Evolutionary conservation across 768 basidiomycete species (phyloP).

Genomic region (Pleurotus platypus): DNA sequence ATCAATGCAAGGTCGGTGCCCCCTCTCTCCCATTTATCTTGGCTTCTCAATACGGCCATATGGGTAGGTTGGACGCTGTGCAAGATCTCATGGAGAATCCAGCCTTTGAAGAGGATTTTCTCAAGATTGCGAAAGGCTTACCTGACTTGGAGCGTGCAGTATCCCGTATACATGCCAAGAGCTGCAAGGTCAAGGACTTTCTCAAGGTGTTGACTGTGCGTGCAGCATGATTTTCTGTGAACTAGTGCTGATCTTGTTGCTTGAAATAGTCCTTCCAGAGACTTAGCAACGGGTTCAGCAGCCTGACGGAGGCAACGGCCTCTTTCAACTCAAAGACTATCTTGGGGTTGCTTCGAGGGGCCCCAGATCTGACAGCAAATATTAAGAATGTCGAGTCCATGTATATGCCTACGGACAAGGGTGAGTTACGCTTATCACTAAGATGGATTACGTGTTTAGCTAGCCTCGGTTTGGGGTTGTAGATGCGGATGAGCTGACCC

Average conservation of each 20-base stretch:
- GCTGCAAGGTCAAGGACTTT: slow-evolving; percentile 85
- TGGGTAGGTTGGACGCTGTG: slow-evolving; percentile 85
- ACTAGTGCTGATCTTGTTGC: neutral
- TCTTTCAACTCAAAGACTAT: slow-evolving; percentile 78
- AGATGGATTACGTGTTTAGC: neutral
- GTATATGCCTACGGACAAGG: slow-evolving; percentile 63
- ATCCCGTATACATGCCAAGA: slow-evolving; percentile 92
- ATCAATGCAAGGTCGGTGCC: slow-evolving; percentile 81
- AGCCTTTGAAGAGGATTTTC: slow-evolving; percentile 74
- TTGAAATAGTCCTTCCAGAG: slow-evolving; percentile 64
- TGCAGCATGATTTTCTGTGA: neutral
- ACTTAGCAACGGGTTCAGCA: slow-evolving; percentile 62
- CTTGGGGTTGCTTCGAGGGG: slow-evolving; percentile 67
- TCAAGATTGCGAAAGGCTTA: slow-evolving; percentile 69
- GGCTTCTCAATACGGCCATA: slow-evolving; percentile 12
- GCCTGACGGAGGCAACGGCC: slow-evolving; percentile 62
- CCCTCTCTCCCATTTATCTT: neutral
- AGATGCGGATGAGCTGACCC: slow-evolving; percentile 72
- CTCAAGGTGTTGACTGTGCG: slow-evolving; percentile 72
- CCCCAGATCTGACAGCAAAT: slow-evolving; percentile 74
- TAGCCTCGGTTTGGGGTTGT: slow-evolving; percentile 1
- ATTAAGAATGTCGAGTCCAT: slow-evolving; percentile 70
- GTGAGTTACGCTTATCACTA: slow-evolving; percentile 28
- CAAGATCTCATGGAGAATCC: slow-evolving; percentile 83
- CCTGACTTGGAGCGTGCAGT: slow-evolving; percentile 94